Conservation (phyloP, 768 basidiomycete genomes). For the Boletus edulis region DNA sequence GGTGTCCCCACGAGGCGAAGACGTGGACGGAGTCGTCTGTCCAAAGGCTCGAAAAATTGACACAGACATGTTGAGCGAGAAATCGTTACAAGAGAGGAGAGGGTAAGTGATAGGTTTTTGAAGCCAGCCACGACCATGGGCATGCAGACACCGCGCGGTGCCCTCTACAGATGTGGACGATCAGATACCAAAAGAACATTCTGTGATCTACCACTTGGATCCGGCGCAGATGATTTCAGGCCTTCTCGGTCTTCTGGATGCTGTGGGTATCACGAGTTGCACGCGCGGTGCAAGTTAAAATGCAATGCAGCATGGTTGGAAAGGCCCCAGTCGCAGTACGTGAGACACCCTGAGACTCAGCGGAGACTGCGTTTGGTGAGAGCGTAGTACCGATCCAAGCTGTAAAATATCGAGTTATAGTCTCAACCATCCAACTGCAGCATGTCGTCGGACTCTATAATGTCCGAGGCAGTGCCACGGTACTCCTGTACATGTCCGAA, state of each 20-base stretch:
- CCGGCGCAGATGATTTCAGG: not conserved
- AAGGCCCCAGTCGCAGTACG: not conserved
- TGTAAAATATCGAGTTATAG: too few species aligned
- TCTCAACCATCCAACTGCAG: too few species aligned
- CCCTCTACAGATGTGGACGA: not conserved
- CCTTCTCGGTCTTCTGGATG: conserved; percentile 20
- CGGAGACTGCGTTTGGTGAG: not conserved
- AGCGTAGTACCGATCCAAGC: not conserved
- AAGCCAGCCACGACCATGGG: conserved; percentile 12
- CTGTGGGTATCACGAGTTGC: conserved; percentile 7
- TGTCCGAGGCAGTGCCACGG: not conserved
- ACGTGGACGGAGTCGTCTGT: conserved; percentile 9
- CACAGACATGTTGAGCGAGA: conserved; percentile 14
- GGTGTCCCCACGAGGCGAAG: conserved; percentile 9
- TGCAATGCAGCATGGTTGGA: conserved; percentile 5
- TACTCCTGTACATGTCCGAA: not conserved
- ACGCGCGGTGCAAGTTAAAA: not conserved
- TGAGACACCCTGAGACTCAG: not conserved
- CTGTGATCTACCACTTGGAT: conserved; percentile 6
- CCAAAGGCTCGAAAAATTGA: conserved; percentile 22
- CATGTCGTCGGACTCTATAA: too few species aligned
- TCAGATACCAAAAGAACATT: conserved; percentile 13
- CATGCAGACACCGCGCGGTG: conserved; percentile 22
- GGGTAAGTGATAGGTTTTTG: conserved; percentile 6
- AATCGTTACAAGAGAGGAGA: not conserved